Evolutionary conservation across 1,284 basidiomycete species (phyloP).

Genomic region (Pyrrhoderma noxium): DNA sequence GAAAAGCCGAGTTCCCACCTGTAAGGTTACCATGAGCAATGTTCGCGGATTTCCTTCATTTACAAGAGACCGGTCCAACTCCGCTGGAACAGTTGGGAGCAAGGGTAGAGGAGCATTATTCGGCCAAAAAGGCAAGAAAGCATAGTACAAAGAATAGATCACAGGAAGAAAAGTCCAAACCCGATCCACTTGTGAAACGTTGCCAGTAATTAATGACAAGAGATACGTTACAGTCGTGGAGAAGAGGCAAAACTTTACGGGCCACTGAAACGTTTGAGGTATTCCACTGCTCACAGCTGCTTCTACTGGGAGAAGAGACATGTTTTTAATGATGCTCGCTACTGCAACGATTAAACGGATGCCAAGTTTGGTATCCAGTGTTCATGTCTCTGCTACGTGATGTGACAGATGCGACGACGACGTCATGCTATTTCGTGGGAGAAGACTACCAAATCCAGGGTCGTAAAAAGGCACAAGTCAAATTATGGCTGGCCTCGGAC

Average conservation of each 20-base stretch:
- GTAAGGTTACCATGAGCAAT: slow-evolving; percentile 59
- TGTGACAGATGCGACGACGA: too few species aligned
- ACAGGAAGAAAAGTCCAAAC: slow-evolving; percentile 75
- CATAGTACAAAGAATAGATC: slow-evolving; percentile 71
- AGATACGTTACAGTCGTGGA: slow-evolving; percentile 44
- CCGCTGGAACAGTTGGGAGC: slow-evolving; percentile 50
- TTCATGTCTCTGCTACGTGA: too few species aligned
- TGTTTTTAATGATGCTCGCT: slow-evolving; percentile 6
- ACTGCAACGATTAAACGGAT: too few species aligned
- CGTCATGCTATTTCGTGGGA: too few species aligned
- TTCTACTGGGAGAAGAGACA: slow-evolving; percentile 5
- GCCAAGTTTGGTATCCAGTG: too few species aligned
- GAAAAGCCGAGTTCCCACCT: slow-evolving; percentile 33
- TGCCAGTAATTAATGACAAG: slow-evolving; percentile 60
- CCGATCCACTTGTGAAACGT: slow-evolving; percentile 80
- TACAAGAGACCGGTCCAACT: slow-evolving; percentile 36
- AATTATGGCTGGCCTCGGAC: too few species aligned
- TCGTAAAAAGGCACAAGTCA: too few species aligned
- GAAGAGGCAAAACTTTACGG: slow-evolving; percentile 51
- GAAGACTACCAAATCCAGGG: too few species aligned
- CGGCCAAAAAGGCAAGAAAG: slow-evolving; percentile 63
- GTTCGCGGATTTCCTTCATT: slow-evolving; percentile 58
- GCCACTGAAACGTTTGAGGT: slow-evolving; percentile 45
- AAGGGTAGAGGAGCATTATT: slow-evolving; percentile 35
- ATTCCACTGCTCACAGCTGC: slow-evolving; percentile 2